Base-by-base conservation (phyloP, 441 rosid species). In the Rhodomyrtus psidioides region DNA sequence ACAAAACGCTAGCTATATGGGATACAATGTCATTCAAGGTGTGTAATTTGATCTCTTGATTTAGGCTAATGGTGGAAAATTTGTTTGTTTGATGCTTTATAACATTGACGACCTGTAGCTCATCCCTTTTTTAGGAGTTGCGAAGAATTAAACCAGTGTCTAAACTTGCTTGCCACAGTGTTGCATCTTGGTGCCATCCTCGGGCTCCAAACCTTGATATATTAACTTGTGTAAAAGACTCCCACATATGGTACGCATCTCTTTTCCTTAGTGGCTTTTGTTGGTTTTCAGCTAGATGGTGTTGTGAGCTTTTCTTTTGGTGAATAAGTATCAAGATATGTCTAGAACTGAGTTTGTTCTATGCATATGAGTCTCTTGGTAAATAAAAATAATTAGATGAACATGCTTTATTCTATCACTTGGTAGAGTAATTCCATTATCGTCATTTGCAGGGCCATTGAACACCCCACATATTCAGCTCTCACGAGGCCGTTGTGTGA, bases 101-200 rank as follows among this genome's bases (percentile, higher is more conserved):
- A 75, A 34, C 81, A 51, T 83, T 88, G 46, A 74, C 51, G 58
- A 46, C 82, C 65, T 62, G 53, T 85, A 86, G 53, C 85, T 85
- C 82, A 87, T 90, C 55, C 54, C 15, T 34, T 88, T 65, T 87
- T 82, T 94, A 97, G 99, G 99, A 97, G 89, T 90, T 97, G 86
- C 95, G 98, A 82, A 92, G 99, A 90, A 96, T 97, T 89, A 97
- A 96, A 92, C 99, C 99, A 86, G 99, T 96, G 85, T 93, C 98
- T 62, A 97, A 90, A 91, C 93, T 95, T 89, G 96, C 99, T 82
- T 97, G 98, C 91, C 98, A 97, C 85, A 97, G 99, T 88, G 94
- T 97, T 89, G 95, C 99, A 89, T 97, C 99, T 87, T 97, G 99
- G 99, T 96, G 99, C 89, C 99, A 95, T 88, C 99, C 99, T 88